Percentiles rank a stretch among this genome's conserved stretches.
Conservation (phyloP, 164 flowering plant species). For the Piper longum region DNA sequence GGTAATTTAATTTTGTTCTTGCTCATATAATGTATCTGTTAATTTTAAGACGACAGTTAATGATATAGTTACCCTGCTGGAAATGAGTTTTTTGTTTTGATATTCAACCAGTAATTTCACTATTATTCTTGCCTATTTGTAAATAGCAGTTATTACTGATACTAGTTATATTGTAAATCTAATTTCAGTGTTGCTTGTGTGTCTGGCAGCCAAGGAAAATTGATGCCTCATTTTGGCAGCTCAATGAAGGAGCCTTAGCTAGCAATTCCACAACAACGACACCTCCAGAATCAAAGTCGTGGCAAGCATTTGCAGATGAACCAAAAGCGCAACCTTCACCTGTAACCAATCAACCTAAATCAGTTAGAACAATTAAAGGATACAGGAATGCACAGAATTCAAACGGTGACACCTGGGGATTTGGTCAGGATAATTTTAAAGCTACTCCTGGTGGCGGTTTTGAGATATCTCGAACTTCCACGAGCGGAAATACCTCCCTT, state of each 20-base stretch:
- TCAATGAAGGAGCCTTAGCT: slow-evolving; percentile 35
- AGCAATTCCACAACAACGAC: slow-evolving; percentile 14
- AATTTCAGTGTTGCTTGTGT: neutral
- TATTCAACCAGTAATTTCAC: neutral
- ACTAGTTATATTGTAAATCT: neutral
- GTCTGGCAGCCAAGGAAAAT: slow-evolving; percentile 32
- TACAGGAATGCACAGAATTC: slow-evolving; percentile 30
- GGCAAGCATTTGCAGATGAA: slow-evolving; percentile 33
- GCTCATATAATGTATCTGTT: neutral
- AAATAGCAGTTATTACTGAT: neutral
- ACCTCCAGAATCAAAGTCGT: slow-evolving; percentile 31
- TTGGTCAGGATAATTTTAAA: slow-evolving; percentile 64
- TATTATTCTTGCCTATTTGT: neutral
- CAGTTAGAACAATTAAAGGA: slow-evolving; percentile 58
- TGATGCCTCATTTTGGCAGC: slow-evolving; percentile 44
- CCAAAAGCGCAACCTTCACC: slow-evolving; percentile 19
- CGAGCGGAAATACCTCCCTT: slow-evolving; percentile 32
- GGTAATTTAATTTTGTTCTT: slow-evolving; percentile 22
- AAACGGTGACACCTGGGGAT: slow-evolving; percentile 50
- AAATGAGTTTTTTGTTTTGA: neutral
- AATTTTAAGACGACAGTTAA: neutral
- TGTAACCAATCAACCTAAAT: slow-evolving; percentile 20
- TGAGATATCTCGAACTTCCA: slow-evolving; percentile 18
- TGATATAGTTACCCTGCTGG: neutral
- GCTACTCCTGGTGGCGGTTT: slow-evolving; percentile 47